Base-by-base conservation (phyloP, 805 yeast genomes). In the Wickerhamomyces kurtzmanii region DNA sequence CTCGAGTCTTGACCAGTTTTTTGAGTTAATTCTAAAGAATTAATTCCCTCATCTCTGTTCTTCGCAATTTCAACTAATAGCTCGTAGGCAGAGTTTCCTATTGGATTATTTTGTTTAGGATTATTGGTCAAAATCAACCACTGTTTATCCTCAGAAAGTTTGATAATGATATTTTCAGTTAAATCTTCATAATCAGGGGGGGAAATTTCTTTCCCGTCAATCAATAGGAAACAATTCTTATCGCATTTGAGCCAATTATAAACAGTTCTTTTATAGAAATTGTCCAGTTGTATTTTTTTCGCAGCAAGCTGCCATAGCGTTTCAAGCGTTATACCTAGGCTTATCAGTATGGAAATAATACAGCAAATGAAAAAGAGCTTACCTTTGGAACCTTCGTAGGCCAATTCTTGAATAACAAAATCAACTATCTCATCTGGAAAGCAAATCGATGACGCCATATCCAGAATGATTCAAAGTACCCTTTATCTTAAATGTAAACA, bases 1-100 rank as follows among this genome's bases (percentile, higher is more conserved):
- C 89, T 62, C 12, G 76, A 69, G 41, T 80, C 91, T 49, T 80
- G 91, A 7, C 69, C 69, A 0, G 86, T 69, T 12, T 53, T 58
- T 22, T 56, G 53, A 3, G 75, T 68, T 32, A 80, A 55, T 15
- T 70, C 72, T 17, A 71, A 54, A 0, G 87, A 69, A 27, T 68
- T 61, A 11, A 79, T 68, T 8, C 91, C 91, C 1, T 49, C 40
- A 1, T 59, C 52, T 15, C 73, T 73, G 17, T 68, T 46, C 33
- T 62, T 66, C 0, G 86, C 81, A 29, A 80, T 75, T 27, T 68
- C 75, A 28, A 71, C 55, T 13, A 80, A 46, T 22, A 80, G 43
- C 13, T 67, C 67, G 41, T 62, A 70, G 10, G 81, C 75, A 20
- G 53, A 49, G 8, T 62, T 68, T 4, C 84, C 85, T 17, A 80